phyloP scores from a whole-genome alignment of 129 eudicot species.

The Centella asiatica region DNA sequence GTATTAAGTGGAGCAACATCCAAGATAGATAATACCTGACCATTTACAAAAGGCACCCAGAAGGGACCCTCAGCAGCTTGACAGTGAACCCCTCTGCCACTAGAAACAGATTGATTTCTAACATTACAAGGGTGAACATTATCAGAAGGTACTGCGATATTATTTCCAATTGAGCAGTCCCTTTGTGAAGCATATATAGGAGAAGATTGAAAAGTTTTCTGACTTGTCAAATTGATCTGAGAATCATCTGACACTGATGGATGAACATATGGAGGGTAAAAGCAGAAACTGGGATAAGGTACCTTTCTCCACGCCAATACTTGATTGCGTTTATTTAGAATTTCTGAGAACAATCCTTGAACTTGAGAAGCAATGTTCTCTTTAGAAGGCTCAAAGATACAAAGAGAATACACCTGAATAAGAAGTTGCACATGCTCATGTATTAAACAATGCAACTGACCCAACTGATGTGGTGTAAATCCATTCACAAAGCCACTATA shows the following conservation, averaged over 20 bases:
- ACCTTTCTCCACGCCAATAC: slow-evolving; percentile 38
- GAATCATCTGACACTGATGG: slow-evolving; percentile 35
- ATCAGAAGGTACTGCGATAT: slow-evolving; percentile 14
- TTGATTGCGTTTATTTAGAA: slow-evolving; percentile 60
- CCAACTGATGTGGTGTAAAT: slow-evolving; percentile 79
- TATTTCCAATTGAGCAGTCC: slow-evolving; percentile 5
- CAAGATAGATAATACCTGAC: slow-evolving; percentile 55
- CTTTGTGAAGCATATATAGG: slow-evolving; percentile 15
- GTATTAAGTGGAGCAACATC: slow-evolving; percentile 86
- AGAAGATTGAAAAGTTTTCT: slow-evolving; percentile 14
- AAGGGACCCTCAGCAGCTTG: slow-evolving; percentile 21
- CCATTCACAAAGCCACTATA: slow-evolving; percentile 27
- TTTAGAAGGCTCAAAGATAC: slow-evolving; percentile 62
- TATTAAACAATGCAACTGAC: slow-evolving; percentile 76
- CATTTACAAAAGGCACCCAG: slow-evolving; percentile 62
- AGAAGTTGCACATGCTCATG: slow-evolving; percentile 93
- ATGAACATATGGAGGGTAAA: slow-evolving; percentile 39
- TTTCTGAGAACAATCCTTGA: slow-evolving; percentile 49
- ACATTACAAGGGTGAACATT: slow-evolving; percentile 6
- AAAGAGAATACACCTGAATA: slow-evolving; percentile 71
- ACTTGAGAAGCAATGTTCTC: slow-evolving; percentile 50
- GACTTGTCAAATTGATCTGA: slow-evolving; percentile 14
- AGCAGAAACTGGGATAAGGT: slow-evolving; percentile 61
- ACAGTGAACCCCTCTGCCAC: slow-evolving; percentile 15
- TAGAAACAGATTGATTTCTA: slow-evolving; percentile 3